Percentiles rank a stretch among this genome's conserved stretches.
phyloP scores from a whole-genome alignment of 208 protist species.

The Balamuthia mandrillaris region DNA sequence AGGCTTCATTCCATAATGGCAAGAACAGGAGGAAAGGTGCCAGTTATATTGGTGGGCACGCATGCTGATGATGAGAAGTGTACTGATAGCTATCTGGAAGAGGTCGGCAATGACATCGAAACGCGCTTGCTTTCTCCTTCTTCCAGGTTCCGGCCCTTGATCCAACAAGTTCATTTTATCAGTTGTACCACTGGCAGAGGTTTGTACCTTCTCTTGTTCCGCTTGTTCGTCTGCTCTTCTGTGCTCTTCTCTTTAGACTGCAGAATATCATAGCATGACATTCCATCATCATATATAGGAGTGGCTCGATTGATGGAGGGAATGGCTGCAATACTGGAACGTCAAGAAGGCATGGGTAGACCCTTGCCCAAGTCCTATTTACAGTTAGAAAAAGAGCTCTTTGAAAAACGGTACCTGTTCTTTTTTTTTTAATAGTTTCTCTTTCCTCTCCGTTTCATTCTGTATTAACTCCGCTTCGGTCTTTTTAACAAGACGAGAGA shows the following conservation, averaged over 20 bases:
- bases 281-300: not conserved
- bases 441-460: too few species aligned
- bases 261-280: constrained; percentile 1
- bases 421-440: too few species aligned
- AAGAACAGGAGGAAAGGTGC: not conserved
- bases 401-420: too few species aligned
- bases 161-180: not conserved
- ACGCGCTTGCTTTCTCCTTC: not conserved
- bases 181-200: constrained; percentile 7
- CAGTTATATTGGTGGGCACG: constrained; percentile 4
- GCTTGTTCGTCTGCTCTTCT: too few species aligned
- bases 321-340: not conserved
- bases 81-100: not conserved
- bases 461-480: too few species aligned
- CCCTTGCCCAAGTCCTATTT: not conserved
- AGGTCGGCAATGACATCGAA: not conserved
- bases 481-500: not conserved
- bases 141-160: not conserved
- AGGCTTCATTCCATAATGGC: not conserved
- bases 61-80: not conserved
- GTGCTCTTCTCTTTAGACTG: not conserved
- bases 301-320: not conserved
- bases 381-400: constrained; percentile 11
- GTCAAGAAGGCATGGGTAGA: constrained; percentile 1
- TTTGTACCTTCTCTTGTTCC: not conserved